phyloP scores from a whole-genome alignment of 345 rosid species.

The Aquilaria malaccensis region DNA sequence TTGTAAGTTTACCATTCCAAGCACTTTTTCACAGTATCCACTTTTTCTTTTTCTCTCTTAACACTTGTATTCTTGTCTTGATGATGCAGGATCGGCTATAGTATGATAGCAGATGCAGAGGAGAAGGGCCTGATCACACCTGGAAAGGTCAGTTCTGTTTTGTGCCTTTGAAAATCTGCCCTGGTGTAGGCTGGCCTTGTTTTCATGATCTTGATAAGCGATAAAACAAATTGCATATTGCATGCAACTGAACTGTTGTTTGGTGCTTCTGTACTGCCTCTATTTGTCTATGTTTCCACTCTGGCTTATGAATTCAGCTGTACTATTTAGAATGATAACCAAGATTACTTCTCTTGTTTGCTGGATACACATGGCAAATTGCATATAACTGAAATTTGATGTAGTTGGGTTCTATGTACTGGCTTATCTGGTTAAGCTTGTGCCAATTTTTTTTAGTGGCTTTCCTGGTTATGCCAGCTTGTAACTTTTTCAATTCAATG shows the following conservation, averaged over 20 bases:
- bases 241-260: neutral
- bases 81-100: conserved; percentile 70
- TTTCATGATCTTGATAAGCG: neutral
- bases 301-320: no score
- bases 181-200: neutral
- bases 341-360: no score
- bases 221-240: neutral
- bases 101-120: conserved; percentile 90
- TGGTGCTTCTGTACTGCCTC: neutral
- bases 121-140: conserved; percentile 65
- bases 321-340: no score
- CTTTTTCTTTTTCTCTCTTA: neutral
- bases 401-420: no score
- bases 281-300: neutral
- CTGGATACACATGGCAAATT: no score
- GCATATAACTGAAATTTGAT: no score
- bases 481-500: conserved; percentile 4
- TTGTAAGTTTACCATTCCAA: neutral
- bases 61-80: neutral
- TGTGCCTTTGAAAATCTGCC: neutral
- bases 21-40: neutral
- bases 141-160: conserved; percentile 44
- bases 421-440: no score
- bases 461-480: neutral
- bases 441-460: neutral